Conservation (phyloP, 2,329 filamentous ascomycete species). For the Xylariaceae sp. region DNA sequence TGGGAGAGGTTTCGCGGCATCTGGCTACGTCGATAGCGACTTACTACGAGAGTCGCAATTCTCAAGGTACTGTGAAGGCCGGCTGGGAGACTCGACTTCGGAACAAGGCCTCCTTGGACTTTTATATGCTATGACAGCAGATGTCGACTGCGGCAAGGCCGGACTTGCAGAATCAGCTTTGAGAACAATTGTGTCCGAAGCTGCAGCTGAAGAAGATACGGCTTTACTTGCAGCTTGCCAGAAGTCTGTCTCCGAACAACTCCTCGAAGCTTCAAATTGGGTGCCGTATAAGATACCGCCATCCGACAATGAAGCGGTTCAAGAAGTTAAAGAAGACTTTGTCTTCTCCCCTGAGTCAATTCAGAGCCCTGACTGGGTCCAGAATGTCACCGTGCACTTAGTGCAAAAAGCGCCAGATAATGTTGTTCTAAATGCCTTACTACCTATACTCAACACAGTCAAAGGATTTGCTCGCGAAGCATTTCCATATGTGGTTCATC, state of each 20-base stretch:
- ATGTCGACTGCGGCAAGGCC: slow-evolving; percentile 50
- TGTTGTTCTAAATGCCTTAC: slow-evolving; percentile 65
- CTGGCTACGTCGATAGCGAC: slow-evolving; percentile 61
- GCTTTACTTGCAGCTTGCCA: slow-evolving; percentile 48
- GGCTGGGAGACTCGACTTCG: slow-evolving; percentile 50
- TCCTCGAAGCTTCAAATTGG: slow-evolving; percentile 56
- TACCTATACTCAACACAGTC: slow-evolving; percentile 61
- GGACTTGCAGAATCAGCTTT: slow-evolving; percentile 60
- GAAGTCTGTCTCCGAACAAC: slow-evolving; percentile 46
- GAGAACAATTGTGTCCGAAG: slow-evolving; percentile 53
- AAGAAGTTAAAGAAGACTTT: slow-evolving; percentile 24
- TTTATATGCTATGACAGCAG: slow-evolving; percentile 58
- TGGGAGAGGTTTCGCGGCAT: slow-evolving; percentile 77
- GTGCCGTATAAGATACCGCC: slow-evolving; percentile 50
- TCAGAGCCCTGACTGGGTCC: slow-evolving; percentile 54
- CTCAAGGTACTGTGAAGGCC: slow-evolving; percentile 45
- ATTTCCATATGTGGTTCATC: slow-evolving; percentile 81
- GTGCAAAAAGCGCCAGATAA: slow-evolving; percentile 57
- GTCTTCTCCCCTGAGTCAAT: slow-evolving; percentile 40
- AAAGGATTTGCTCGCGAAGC: slow-evolving; percentile 67
- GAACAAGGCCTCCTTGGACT: slow-evolving; percentile 60
- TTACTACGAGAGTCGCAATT: slow-evolving; percentile 59
- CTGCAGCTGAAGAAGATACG: slow-evolving; percentile 44
- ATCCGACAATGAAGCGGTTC: slow-evolving; percentile 42
- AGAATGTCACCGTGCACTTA: slow-evolving; percentile 57